phyloP scores from a whole-genome alignment of 306 rosid genomes.

The Senna siamea region DNA sequence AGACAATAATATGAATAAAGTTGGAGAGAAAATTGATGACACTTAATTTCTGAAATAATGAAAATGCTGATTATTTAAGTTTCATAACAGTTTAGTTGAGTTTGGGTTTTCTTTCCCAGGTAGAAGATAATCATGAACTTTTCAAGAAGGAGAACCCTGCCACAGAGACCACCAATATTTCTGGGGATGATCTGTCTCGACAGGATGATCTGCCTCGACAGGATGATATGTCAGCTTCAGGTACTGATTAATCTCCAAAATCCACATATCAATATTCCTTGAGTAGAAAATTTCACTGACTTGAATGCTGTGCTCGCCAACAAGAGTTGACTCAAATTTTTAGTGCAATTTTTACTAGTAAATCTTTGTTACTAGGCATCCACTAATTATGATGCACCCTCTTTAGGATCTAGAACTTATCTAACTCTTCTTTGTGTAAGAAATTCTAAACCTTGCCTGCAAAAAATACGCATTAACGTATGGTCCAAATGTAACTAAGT shows the following conservation, averaged over 20 bases:
- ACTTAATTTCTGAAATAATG: background rate
- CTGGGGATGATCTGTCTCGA: slow-evolving; percentile 36
- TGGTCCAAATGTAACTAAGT: slow-evolving; percentile 7
- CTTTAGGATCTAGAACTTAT: too few relatives aligned
- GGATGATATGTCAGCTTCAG: slow-evolving; percentile 54
- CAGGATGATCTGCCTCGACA: slow-evolving; percentile 47
- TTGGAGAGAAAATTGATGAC: background rate
- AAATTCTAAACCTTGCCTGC: slow-evolving; percentile 11
- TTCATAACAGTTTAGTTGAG: slow-evolving; percentile 18
- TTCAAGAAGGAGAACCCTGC: slow-evolving; percentile 44
- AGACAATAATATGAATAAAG: slow-evolving; percentile 37
- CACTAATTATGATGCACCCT: too few relatives aligned
- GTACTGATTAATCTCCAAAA: slow-evolving; percentile 50
- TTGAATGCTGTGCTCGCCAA: too few relatives aligned
- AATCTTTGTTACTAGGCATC: too few relatives aligned
- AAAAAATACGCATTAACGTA: background rate
- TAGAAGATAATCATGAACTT: slow-evolving; percentile 43
- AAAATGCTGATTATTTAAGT: background rate
- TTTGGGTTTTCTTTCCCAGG: slow-evolving; percentile 52
- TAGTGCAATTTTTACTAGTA: too few relatives aligned
- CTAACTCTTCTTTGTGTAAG: too few relatives aligned
- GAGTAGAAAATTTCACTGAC: slow-evolving; percentile 22
- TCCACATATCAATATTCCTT: slow-evolving; percentile 21
- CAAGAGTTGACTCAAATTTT: too few relatives aligned
- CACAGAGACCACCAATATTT: slow-evolving; percentile 36